Evolutionary conservation across 148 eudicot genomes (phyloP).

Genomic region (Dysphania ambrosioides): DNA sequence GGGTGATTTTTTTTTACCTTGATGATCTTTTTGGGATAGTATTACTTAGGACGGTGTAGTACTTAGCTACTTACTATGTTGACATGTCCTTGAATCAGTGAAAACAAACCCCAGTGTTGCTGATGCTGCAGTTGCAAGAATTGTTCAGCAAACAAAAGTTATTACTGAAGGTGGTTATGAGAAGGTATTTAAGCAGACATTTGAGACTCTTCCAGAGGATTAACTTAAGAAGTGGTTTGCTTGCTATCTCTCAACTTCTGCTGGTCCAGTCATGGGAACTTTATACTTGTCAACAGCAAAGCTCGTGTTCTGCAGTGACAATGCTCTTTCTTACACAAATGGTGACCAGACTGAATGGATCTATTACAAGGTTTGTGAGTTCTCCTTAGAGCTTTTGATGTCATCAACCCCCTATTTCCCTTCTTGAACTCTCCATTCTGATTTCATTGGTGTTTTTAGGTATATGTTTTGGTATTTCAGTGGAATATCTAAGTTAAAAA

Average conservation of each 20-base stretch:
- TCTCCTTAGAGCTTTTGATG: neutral
- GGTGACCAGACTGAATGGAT: constrained; percentile 71
- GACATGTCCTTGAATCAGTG: constrained; percentile 39
- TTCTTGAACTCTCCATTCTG: neutral
- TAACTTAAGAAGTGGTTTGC: constrained; percentile 69
- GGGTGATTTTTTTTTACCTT: neutral
- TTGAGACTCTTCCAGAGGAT: constrained; percentile 78
- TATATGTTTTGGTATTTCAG: neutral
- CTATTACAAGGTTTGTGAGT: constrained; percentile 63
- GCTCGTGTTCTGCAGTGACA: constrained; percentile 86
- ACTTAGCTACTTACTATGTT: neutral
- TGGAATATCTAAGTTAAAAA: neutral
- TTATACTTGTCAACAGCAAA: constrained; percentile 69
- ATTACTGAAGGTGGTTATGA: constrained; percentile 95
- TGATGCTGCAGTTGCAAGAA: constrained; percentile 89
- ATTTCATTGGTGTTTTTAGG: neutral
- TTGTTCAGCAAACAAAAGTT: constrained; percentile 77
- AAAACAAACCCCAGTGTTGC: constrained; percentile 83
- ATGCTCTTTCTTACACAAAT: constrained; percentile 72
- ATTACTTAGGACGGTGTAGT: too few species aligned
- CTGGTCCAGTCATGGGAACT: constrained; percentile 87
- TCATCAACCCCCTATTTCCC: neutral
- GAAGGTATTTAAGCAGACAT: constrained; percentile 72
- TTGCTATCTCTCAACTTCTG: constrained; percentile 88
- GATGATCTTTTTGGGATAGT: neutral